Percentiles rank a stretch among this genome's conserved stretches.
Conservation (phyloP, 768 basidiomycete genomes). For the Mycena rosella region DNA sequence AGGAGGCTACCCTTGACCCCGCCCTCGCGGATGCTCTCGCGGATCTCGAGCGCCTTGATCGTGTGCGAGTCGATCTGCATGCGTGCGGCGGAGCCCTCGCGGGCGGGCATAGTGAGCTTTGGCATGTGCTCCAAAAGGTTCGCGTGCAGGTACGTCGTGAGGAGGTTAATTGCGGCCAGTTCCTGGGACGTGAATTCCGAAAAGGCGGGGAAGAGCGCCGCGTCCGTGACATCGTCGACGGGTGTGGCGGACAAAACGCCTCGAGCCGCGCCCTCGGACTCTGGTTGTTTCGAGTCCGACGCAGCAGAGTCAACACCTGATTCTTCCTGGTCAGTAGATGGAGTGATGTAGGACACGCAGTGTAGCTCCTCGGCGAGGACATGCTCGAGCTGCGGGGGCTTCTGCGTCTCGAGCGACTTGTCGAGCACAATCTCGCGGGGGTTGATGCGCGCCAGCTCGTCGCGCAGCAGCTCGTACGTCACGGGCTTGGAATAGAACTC, state of each 20-base stretch:
- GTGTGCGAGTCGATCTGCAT: conserved; percentile 95
- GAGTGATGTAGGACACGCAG: conserved; percentile 64
- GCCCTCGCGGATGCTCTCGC: conserved; percentile 80
- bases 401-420: conserved; percentile 48
- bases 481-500: conserved; percentile 87
- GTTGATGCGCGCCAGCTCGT: conserved; percentile 84
- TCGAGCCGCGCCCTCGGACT: background rate
- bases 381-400: conserved; percentile 60
- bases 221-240: conserved; percentile 34
- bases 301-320: background rate
- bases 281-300: background rate
- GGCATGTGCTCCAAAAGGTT: conserved; percentile 88
- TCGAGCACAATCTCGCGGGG: conserved; percentile 88
- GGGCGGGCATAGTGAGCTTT: conserved; percentile 64
- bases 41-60: conserved; percentile 89
- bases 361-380: conserved; percentile 66
- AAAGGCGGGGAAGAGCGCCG: conserved; percentile 12
- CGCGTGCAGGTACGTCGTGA: conserved; percentile 73
- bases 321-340: conserved; percentile 18
- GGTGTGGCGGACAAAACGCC: conserved; percentile 24
- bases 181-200: conserved; percentile 56
- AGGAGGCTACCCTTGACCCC: conserved; percentile 80
- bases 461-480: conserved; percentile 68
- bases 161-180: conserved; percentile 66
- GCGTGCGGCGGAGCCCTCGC: conserved; percentile 65